A percentile compares a stretch with the other conserved stretches of the same genome.
phyloP scores from a whole-genome alignment of 176 grass and related monocot species.

The Elaeis guineensis region DNA sequence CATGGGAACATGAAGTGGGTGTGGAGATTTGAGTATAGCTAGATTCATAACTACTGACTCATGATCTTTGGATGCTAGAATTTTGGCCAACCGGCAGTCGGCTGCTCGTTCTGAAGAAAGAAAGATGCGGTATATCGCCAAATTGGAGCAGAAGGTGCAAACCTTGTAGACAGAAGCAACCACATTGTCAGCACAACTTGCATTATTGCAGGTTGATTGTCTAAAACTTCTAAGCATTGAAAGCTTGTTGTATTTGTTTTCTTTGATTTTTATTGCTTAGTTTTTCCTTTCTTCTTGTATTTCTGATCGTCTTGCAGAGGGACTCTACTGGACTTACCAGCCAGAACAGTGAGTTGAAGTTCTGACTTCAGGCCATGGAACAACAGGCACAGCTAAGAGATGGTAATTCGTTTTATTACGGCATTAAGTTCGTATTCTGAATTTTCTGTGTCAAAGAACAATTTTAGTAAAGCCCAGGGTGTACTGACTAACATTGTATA shows the following conservation, averaged over 20 bases:
- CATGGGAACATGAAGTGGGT: too few species aligned
- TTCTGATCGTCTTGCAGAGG: not conserved
- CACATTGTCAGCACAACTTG: conserved; percentile 79
- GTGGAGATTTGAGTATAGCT: too few species aligned
- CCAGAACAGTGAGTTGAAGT: conserved; percentile 13
- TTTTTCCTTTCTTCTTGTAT: not conserved
- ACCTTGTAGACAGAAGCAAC: conserved; percentile 90
- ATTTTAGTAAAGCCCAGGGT: too few species aligned
- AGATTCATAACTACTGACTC: not conserved
- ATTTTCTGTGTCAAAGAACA: too few species aligned
- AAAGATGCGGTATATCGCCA: conserved; percentile 94
- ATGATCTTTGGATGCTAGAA: conserved; percentile 27
- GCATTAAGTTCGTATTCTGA: too few species aligned
- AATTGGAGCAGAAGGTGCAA: conserved; percentile 86
- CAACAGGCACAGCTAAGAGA: conserved; percentile 17
- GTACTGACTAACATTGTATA: too few species aligned
- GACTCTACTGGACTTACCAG: not conserved
- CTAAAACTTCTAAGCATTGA: not conserved
- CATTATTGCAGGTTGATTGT: conserved; percentile 74
- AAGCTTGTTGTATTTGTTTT: too few species aligned
- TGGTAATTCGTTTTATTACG: not conserved
- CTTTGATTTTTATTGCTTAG: not conserved
- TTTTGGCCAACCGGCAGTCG: conserved; percentile 82
- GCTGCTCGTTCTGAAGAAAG: conserved; percentile 91
- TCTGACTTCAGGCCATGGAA: conserved; percentile 10